Evolutionary conservation across 129 eudicot genomes (phyloP).

Genomic region (Tagetes erecta): DNA sequence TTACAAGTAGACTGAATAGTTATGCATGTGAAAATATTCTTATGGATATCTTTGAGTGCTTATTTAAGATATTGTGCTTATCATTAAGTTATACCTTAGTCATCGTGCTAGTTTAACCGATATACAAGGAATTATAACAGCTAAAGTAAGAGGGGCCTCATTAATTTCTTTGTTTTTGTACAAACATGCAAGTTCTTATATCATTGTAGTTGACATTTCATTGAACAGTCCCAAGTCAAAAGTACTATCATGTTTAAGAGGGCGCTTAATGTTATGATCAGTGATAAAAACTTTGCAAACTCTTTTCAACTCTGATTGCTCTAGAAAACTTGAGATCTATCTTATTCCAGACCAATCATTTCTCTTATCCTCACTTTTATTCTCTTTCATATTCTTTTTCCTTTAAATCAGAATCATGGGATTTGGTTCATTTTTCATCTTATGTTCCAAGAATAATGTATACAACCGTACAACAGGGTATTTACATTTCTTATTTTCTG

Average conservation of each 20-base stretch:
- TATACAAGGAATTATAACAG: conserved; percentile 21
- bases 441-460: conserved; percentile 28
- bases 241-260: conserved; percentile 9
- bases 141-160: conserved; percentile 7
- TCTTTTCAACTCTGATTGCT: conserved; percentile 9
- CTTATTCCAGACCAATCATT: conserved; percentile 4
- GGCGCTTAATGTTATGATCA: neutral
- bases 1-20: conserved; percentile 9
- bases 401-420: conserved; percentile 26
- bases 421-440: conserved; percentile 17
- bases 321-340: conserved; percentile 15
- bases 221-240: neutral
- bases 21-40: conserved; percentile 25
- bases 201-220: neutral
- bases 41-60: conserved; percentile 25
- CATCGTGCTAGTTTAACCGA: conserved; percentile 9
- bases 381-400: conserved; percentile 25
- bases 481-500: conserved; percentile 10
- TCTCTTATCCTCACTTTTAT: conserved; percentile 24
- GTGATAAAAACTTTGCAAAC: neutral
- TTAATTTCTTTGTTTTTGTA: neutral
- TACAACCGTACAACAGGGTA: conserved; percentile 30
- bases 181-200: conserved; percentile 11
- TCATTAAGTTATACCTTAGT: neutral
- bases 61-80: conserved; percentile 19